Percentiles rank a stretch among this genome's conserved stretches.
Conservation (phyloP, 1,284 basidiomycete genomes). For the Mycena citricolor region DNA sequence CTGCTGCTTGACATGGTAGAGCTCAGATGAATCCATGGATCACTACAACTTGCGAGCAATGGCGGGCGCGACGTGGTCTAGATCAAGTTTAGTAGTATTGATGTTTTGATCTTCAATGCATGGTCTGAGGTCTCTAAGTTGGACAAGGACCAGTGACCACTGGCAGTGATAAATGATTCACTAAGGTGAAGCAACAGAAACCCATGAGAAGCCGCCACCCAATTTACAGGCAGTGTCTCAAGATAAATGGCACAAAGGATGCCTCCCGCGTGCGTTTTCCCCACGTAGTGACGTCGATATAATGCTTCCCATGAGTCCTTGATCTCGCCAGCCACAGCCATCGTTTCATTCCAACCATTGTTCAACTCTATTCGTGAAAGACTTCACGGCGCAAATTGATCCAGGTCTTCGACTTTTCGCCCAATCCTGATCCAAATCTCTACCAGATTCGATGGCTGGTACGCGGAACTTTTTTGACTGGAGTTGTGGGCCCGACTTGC, state of each 20-base stretch:
- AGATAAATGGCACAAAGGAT: too few relatives aligned
- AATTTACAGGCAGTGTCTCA: too few relatives aligned
- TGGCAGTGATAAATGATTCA: not conserved
- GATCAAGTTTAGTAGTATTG: not conserved
- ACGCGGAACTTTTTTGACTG: slow-evolving; percentile 1
- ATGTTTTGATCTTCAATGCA: not conserved
- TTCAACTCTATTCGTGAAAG: too few relatives aligned
- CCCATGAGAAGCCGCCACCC: not conserved
- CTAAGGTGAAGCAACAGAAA: not conserved
- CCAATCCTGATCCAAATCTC: not conserved
- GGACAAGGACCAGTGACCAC: not conserved
- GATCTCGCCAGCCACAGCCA: too few relatives aligned
- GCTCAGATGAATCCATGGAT: slow-evolving; percentile 75
- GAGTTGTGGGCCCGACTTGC: not conserved
- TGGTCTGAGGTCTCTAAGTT: not conserved
- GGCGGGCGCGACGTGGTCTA: not conserved
- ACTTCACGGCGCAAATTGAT: not conserved
- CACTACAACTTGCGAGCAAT: not conserved
- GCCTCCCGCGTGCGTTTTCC: too few relatives aligned
- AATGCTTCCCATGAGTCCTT: too few relatives aligned
- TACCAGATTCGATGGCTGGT: slow-evolving; percentile 1
- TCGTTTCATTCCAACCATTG: too few relatives aligned
- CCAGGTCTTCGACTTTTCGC: not conserved
- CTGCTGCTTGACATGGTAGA: slow-evolving; percentile 84
- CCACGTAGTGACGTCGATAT: too few relatives aligned